Evolutionary conservation across 2,329 filamentous ascomycete species (phyloP), one percentile per base, ranked within the genome.

Genomic region (Coniochaeta pulveracea): DNA sequence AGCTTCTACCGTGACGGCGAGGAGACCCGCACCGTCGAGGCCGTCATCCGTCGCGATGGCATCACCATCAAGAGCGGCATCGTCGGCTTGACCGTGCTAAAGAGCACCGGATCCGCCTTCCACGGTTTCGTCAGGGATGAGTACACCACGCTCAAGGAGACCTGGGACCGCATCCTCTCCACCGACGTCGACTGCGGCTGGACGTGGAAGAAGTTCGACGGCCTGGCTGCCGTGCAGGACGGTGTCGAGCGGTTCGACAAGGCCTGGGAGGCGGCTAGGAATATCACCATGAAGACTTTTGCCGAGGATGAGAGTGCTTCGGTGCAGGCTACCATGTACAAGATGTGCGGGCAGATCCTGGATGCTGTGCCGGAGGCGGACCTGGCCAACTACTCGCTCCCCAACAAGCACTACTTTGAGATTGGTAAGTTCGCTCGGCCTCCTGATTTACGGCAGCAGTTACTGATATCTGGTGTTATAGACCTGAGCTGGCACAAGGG

Each of bases 381-480:
- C 27, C 66, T 69, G 15, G 84, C 91, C 26, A 73, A 80, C 47
- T 96, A 95, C 55, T 69, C 80, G 7, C 68, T 98, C 49, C 91
- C 91, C 9, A 98, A 98, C 68, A 96, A 95, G 66, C 91, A 98
- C 62, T 96, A 95, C 64, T 96, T 96, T 52, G 89, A 96, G 60
- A 80, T 96, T 57, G 82, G 77, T 85, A 63, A 62, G 79, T 66
- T 37, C 16, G 34, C 22, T 17, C 26, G 26, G 11, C 21, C 6
- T 3, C 10, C n/a, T n/a, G n/a, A n/a, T n/a, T 9, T 10, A 19
- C 16, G 12, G 22, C 27, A 3, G 19, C n/a, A 11, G 18, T 15
- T 14, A 12, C 14, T 6, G 8, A 3, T 12, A 10, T 4, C 15
- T 25, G 33, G 19, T 19, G 26, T 23, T 31, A 4, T 50, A 89